A percentile compares a stretch with the other conserved stretches of the same genome.
Conservation (phyloP, 257 asterid genomes). For the Penstemon eatonii region DNA sequence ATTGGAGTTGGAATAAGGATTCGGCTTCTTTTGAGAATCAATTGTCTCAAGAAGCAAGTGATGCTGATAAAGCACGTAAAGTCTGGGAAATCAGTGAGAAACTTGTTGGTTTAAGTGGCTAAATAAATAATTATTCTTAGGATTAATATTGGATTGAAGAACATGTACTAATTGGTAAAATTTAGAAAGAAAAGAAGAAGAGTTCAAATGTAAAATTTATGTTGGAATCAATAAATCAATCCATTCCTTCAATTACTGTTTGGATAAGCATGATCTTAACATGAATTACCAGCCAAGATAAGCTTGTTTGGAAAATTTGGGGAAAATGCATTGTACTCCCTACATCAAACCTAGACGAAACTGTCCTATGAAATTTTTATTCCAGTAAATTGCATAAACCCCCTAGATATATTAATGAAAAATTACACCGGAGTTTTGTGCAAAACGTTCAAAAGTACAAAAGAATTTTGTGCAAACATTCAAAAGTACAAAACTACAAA, state of each 20-base stretch:
- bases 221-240: constrained; percentile 4
- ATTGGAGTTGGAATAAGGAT: constrained; percentile 98
- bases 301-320: no score
- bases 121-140: not conserved
- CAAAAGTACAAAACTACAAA: no score
- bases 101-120: constrained; percentile 64
- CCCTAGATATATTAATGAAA: no score
- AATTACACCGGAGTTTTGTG: no score
- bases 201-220: constrained; percentile 1
- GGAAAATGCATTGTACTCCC: no score
- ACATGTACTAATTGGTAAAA: constrained; percentile 14
- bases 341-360: no score
- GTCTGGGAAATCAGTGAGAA: constrained; percentile 92
- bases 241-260: not conserved
- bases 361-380: no score
- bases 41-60: constrained; percentile 85
- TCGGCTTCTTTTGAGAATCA: constrained; percentile 91
- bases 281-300: no score
- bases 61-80: constrained; percentile 71
- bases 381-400: no score
- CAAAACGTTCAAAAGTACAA: no score
- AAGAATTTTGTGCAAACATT: no score
- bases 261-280: no score
- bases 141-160: constrained; percentile 27
- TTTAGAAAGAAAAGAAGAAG: not conserved